Conservation (phyloP, 805 yeast species). For the Zygosaccharomyces gambellarensis region DNA sequence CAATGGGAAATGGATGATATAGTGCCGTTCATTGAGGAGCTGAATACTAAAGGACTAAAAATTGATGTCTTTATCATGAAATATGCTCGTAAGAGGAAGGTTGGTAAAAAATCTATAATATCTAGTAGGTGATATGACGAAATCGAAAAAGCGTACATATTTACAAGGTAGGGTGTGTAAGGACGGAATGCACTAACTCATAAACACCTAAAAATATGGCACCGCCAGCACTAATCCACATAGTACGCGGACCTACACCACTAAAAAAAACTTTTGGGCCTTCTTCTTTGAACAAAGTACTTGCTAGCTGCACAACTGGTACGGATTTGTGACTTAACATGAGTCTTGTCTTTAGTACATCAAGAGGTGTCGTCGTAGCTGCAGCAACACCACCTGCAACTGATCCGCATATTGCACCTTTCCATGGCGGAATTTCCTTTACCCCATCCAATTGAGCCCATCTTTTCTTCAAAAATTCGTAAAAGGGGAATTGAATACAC, state of each 20-base stretch:
- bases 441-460: conserved; percentile 45
- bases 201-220: conserved; percentile 94
- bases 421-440: conserved; percentile 51
- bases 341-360: conserved; percentile 74
- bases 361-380: conserved; percentile 75
- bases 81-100: conserved; percentile 50
- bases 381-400: conserved; percentile 81
- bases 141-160: conserved; percentile 2
- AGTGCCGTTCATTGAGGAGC: conserved; percentile 56
- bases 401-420: conserved; percentile 82
- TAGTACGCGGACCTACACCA: conserved; percentile 92
- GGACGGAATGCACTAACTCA: conserved; percentile 56
- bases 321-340: conserved; percentile 61
- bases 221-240: conserved; percentile 98
- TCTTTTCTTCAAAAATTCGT: conserved; percentile 68
- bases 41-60: conserved; percentile 50
- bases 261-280: conserved; percentile 67
- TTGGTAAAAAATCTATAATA: conserved; percentile 40
- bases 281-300: conserved; percentile 58
- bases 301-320: conserved; percentile 45
- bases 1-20: conserved; percentile 62
- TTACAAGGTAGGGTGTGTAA: conserved; percentile 19
- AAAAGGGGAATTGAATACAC: conserved; percentile 88
- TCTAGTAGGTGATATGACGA: conserved; percentile 23
- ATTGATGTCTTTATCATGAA: conserved; percentile 58